phyloP scores from a whole-genome alignment of 73 alveolate genomes.

The Paramecium pentaurelia region DNA sequence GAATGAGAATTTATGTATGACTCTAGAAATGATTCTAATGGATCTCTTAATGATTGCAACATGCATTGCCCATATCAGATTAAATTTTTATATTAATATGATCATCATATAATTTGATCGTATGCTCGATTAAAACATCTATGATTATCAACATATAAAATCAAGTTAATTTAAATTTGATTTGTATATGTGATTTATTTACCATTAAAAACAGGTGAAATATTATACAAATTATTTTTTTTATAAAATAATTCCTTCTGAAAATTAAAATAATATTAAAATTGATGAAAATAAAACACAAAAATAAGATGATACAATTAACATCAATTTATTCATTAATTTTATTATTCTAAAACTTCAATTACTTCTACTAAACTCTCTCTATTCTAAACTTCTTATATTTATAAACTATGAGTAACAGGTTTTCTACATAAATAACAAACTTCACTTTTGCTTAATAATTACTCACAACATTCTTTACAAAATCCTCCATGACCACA shows the following conservation, averaged over 20 bases:
- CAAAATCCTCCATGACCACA: constrained; percentile 56
- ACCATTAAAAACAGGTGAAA: neutral
- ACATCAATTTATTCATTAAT: neutral
- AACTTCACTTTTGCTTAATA: neutral
- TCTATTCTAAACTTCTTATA: neutral
- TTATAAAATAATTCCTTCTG: too few relatives aligned
- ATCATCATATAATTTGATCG: neutral
- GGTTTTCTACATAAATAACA: constrained; percentile 30
- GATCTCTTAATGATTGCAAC: neutral
- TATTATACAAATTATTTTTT: neutral
- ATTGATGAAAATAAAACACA: neutral
- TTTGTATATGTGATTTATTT: neutral
- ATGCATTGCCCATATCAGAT: neutral
- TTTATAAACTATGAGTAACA: neutral
- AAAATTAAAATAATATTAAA: neutral
- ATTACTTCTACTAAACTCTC: constrained; percentile 35
- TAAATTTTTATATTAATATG: neutral
- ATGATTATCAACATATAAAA: neutral
- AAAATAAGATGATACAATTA: neutral
- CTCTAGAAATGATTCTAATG: neutral
- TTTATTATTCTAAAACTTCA: neutral
- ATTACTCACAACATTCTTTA: constrained; percentile 4
- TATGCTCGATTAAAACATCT: neutral
- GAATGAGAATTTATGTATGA: neutral
- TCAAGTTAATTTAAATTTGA: neutral